phyloP scores from a whole-genome alignment of 2,329 filamentous ascomycete species.

The Aspergillus sp. region DNA sequence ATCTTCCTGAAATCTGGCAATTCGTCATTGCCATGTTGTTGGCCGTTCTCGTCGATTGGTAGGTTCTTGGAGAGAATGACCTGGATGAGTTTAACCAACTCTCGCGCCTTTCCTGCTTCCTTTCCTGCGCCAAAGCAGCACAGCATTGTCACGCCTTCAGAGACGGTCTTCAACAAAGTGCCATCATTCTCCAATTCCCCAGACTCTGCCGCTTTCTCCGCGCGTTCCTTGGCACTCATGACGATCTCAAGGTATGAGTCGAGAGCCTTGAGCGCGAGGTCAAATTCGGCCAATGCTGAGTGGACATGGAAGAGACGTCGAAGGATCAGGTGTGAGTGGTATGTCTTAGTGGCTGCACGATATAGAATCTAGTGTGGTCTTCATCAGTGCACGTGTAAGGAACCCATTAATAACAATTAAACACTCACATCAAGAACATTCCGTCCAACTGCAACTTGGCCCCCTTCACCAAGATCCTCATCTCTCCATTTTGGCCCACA shows the following conservation, averaged over 20 bases:
- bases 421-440: constrained; percentile 60
- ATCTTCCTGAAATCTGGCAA: constrained; percentile 32
- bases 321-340: constrained; percentile 84
- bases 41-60: constrained; percentile 20
- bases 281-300: constrained; percentile 79
- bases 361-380: constrained; percentile 61
- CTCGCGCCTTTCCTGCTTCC: constrained; percentile 70
- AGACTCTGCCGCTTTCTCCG: constrained; percentile 56
- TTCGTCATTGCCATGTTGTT: constrained; percentile 14
- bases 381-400: constrained; percentile 7
- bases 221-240: constrained; percentile 71
- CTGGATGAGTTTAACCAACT: constrained; percentile 63
- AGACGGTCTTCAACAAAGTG: constrained; percentile 66
- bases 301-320: constrained; percentile 83
- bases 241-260: constrained; percentile 88
- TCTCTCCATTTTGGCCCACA: constrained; percentile 75
- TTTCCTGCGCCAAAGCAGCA: constrained; percentile 70
- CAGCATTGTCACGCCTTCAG: constrained; percentile 69
- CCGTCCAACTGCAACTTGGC: constrained; percentile 64
- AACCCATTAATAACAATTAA: not conserved
- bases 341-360: constrained; percentile 82
- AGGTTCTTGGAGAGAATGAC: constrained; percentile 59
- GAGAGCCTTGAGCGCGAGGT: constrained; percentile 81
- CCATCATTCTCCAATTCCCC: constrained; percentile 74
- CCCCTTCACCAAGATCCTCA: constrained; percentile 70